These are phyloP conservation scores for Podila epigama DNA, from an alignment of 192 early-diverging fungal species.

Conservation along the genomic window DNA sequence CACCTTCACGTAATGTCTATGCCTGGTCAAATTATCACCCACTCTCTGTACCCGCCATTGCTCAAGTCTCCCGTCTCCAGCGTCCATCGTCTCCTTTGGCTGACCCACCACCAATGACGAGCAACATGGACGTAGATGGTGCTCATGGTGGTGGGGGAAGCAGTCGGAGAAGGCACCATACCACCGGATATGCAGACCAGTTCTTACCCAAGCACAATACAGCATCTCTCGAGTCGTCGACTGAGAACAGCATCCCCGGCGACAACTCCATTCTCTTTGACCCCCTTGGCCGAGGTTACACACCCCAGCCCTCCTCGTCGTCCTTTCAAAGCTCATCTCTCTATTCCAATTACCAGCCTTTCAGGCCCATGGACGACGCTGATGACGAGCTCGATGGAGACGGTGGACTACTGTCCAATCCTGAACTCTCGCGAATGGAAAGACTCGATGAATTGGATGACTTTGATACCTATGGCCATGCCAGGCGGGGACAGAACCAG, in stretches of 20 bases:
- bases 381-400: neutral
- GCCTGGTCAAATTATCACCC: constrained; percentile 25
- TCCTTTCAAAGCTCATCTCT: neutral
- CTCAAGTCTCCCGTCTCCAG: constrained; percentile 19
- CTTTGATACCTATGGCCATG: neutral
- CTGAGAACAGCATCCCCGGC: neutral
- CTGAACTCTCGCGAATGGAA: neutral
- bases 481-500: neutral
- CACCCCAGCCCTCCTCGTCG: neutral
- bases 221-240: too few relatives aligned
- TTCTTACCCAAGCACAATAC: neutral
- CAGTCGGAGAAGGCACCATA: constrained; percentile 14
- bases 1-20: constrained; percentile 7
- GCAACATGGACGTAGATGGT: neutral
- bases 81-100: neutral
- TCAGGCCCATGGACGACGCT: neutral
- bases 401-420: neutral
- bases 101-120: too few relatives aligned
- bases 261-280: neutral
- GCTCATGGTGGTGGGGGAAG: neutral
- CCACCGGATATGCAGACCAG: constrained; percentile 1
- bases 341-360: neutral
- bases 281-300: neutral
- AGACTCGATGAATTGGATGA: constrained; percentile 25
- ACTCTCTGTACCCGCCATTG: constrained; percentile 28